These are phyloP conservation scores for Torrubiella hemipterigena DNA, from an alignment of 2,329 filamentous ascomycete species.

Conservation along the genomic window DNA sequence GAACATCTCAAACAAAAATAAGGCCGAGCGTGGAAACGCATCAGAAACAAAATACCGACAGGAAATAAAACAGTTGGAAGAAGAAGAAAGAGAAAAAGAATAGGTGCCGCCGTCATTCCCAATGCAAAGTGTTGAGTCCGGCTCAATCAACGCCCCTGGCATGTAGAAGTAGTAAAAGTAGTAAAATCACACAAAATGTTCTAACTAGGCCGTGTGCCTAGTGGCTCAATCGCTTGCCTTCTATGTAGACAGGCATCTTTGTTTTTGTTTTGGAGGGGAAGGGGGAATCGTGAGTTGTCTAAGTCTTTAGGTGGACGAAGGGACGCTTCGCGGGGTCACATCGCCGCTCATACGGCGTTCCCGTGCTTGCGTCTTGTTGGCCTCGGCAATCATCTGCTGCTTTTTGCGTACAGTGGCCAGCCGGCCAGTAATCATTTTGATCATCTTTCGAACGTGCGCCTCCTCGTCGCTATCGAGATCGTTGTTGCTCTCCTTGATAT, in stretches of 20 bases:
- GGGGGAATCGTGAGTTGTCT: slow-evolving; percentile 9
- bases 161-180: no score
- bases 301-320: slow-evolving; percentile 32
- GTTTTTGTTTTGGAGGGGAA: slow-evolving; percentile 6
- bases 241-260: not conserved
- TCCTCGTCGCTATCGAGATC: slow-evolving; percentile 47
- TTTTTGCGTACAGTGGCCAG: slow-evolving; percentile 47
- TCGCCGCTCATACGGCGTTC: slow-evolving; percentile 42
- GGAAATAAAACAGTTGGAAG: no score
- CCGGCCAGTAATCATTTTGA: slow-evolving; percentile 48
- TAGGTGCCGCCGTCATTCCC: no score
- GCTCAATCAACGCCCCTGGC: not conserved
- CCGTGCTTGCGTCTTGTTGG: slow-evolving; percentile 35
- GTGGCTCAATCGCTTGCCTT: no score
- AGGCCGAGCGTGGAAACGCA: no score
- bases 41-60: no score
- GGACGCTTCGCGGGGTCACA: slow-evolving; percentile 40
- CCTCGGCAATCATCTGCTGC: slow-evolving; percentile 47
- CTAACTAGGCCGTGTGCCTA: no score
- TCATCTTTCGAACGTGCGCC: slow-evolving; percentile 59
- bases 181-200: no score
- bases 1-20: no score
- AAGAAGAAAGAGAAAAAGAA: no score
- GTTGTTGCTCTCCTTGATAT: slow-evolving; percentile 9
- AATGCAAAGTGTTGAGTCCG: no score